A percentile compares a stretch with the other conserved stretches of the same genome.
Evolutionary conservation across 768 basidiomycete species (phyloP).

Genomic region (Cytidiella melzeri): DNA sequence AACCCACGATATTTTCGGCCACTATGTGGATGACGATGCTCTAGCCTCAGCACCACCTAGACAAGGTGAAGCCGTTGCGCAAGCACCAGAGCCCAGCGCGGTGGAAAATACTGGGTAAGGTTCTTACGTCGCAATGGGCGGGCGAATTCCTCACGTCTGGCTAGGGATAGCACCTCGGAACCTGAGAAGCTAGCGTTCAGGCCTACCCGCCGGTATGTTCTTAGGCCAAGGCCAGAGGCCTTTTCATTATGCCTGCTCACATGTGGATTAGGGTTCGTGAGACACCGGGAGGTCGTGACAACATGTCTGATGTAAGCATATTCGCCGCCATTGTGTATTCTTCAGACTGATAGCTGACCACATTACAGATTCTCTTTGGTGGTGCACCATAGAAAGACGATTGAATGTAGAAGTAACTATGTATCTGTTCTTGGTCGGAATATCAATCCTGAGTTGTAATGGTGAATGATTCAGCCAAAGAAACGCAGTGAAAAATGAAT

Average conservation of each 20-base stretch:
- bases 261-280: conserved; percentile 47
- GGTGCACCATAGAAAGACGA: too few species aligned
- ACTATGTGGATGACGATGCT: conserved; percentile 46
- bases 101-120: too few species aligned
- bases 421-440: too few species aligned
- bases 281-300: conserved; percentile 62
- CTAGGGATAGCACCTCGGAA: conserved; percentile 28
- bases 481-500: not conserved
- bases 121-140: too few species aligned
- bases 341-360: not conserved
- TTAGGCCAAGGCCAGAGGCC: not conserved
- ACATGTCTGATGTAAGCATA: conserved; percentile 39
- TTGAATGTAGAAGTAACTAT: too few species aligned
- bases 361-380: conserved; percentile 1
- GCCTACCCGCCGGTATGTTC: conserved; percentile 59
- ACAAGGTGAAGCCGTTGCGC: not conserved
- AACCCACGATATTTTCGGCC: conserved; percentile 44
- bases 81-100: not conserved
- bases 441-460: too few species aligned
- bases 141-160: too few species aligned
- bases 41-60: conserved; percentile 48
- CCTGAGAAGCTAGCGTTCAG: conserved; percentile 43
- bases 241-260: not conserved
- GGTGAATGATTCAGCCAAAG: too few species aligned
- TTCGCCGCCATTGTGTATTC: too few species aligned